Evolutionary conservation across 805 yeast genomes (phyloP).

Genomic region (Kluyveromyces lactis): DNA sequence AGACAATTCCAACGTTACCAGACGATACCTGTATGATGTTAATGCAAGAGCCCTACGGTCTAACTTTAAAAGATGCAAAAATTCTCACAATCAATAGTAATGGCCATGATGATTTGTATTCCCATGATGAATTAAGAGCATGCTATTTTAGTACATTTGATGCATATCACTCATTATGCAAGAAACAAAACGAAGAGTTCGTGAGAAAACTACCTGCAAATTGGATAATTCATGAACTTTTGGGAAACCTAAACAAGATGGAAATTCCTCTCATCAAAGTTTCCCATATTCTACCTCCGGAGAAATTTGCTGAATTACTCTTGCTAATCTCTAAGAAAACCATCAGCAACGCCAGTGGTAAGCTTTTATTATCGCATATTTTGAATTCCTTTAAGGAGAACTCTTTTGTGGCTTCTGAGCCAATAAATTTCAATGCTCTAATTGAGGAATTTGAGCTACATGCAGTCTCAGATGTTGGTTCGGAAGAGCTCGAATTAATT

Average conservation of each 20-base stretch:
- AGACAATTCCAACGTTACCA: constrained; percentile 49
- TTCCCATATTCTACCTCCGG: constrained; percentile 30
- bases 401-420: constrained; percentile 7
- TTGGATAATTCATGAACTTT: constrained; percentile 76
- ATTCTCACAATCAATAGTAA: constrained; percentile 47
- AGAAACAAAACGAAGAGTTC: constrained; percentile 15
- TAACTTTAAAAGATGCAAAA: constrained; percentile 68
- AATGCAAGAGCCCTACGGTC: constrained; percentile 39
- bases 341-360: constrained; percentile 63
- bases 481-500: constrained; percentile 31
- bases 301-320: constrained; percentile 48
- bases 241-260: constrained; percentile 59
- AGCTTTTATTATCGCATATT: constrained; percentile 53
- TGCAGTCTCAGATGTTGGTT: constrained; percentile 25
- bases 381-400: constrained; percentile 36
- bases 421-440: constrained; percentile 32
- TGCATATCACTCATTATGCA: constrained; percentile 28
- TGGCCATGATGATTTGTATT: constrained; percentile 20
- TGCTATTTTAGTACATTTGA: constrained; percentile 39
- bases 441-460: constrained; percentile 48
- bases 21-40: constrained; percentile 46
- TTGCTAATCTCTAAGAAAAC: constrained; percentile 35
- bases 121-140: constrained; percentile 32
- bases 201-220: constrained; percentile 44
- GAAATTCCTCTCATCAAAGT: constrained; percentile 29